Evolutionary conservation across 768 basidiomycete genomes (phyloP), one percentile per base, ranked within the genome.

Genomic region (Cystobasidium onofrii): DNA sequence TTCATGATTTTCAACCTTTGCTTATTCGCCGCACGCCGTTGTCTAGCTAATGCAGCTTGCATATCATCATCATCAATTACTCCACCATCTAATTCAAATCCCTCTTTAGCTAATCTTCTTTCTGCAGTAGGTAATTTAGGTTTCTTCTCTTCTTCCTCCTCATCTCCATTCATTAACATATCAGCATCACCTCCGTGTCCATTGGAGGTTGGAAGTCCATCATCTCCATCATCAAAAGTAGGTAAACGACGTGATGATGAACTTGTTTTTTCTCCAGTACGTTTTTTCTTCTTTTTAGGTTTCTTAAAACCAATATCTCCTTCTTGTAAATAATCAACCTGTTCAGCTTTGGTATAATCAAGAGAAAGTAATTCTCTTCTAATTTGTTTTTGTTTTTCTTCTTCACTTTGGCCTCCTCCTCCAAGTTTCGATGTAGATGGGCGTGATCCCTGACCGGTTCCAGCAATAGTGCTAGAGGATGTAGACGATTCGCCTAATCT

Each of bases 61-160:
- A 99, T 86, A 79, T 99, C 96, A 81, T 99, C 96, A 81, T 99
- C 96, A 82, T 98, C 96, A 76, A 98, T 89, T 81, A 96, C 43
- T 2, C 67, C 71, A 15, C 65, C 65, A 50, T 67, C 65, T 23
- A 62, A 31, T 27, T 50, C 71, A 4, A 25, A n/a, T n/a, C 69
- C 69, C 61, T 71, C 69, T 71, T 60, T 55, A 10, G 69, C 69
- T 33, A 71, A 31, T 34, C 69, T 31, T 9, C 69, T 46, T 33
- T 55, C 52, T 17, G 69, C 69, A 31, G 52, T 71, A 55, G 69
- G 69, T n/a, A 71, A 15, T 36, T 31, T 36, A 2, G 69, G 69
- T 13, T 31, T 60, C 13, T 15, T 12, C 62, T 77, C 76, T 20
- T 76, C 63, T 17, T 75, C 73, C 65, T 77, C 63, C 20, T 75